Conservation (phyloP, 768 basidiomycete genomes). For the Boletus huronensis region DNA sequence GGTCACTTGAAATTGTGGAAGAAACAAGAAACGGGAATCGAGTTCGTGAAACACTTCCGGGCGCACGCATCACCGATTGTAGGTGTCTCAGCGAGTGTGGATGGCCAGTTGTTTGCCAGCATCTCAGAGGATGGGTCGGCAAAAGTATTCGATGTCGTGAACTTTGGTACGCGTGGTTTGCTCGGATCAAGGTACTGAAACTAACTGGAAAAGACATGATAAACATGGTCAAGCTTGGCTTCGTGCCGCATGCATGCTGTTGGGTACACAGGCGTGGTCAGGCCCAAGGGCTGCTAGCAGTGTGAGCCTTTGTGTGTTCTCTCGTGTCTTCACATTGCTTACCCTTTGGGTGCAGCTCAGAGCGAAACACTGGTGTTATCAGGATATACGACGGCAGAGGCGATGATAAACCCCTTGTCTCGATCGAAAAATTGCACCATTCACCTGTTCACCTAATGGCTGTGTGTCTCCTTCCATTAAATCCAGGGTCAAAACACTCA, state of each 20-base stretch:
- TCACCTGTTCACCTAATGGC: constrained; percentile 90
- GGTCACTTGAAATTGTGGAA: constrained; percentile 99
- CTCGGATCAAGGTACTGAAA: neutral
- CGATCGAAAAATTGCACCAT: constrained; percentile 74
- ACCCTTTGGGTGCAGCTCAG: constrained; percentile 55
- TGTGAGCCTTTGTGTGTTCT: constrained; percentile 52
- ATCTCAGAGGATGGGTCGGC: constrained; percentile 88
- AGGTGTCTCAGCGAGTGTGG: constrained; percentile 81
- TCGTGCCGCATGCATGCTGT: constrained; percentile 82
- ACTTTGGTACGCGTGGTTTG: constrained; percentile 73
- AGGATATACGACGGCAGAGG: constrained; percentile 93
- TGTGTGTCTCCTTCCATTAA: constrained; percentile 43
- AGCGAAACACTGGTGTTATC: constrained; percentile 68
- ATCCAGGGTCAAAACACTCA: neutral
- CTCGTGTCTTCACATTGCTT: constrained; percentile 2
- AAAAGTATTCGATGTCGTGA: constrained; percentile 96
- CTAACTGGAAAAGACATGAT: constrained; percentile 78
- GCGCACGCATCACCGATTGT: constrained; percentile 81
- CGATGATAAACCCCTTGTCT: constrained; percentile 70
- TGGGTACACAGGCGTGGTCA: constrained; percentile 93
- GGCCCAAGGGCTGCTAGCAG: constrained; percentile 81
- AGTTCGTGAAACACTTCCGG: constrained; percentile 98
- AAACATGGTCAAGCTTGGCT: constrained; percentile 91
- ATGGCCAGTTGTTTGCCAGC: constrained; percentile 90
- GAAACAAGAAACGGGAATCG: constrained; percentile 92